Evolutionary conservation across 305 asterid genomes (phyloP).

Genomic region (Solanum hybrid): DNA sequence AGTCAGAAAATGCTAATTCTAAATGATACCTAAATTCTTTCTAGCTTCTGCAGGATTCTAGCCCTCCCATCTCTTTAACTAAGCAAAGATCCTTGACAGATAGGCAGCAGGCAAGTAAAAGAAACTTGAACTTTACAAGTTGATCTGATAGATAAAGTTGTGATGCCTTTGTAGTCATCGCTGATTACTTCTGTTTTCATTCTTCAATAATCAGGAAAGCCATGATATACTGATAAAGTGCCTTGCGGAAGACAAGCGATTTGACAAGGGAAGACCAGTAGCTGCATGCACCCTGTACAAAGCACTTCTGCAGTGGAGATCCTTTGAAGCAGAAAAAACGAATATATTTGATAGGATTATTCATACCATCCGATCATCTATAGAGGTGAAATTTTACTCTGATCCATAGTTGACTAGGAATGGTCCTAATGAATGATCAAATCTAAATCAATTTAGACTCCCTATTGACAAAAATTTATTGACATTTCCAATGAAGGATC

Average conservation of each 20-base stretch:
- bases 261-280: slow-evolving; percentile 66
- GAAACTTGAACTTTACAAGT: slow-evolving; percentile 14
- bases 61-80: slow-evolving; percentile 34
- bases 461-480: slow-evolving; percentile 3
- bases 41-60: slow-evolving; percentile 40
- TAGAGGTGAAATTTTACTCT: slow-evolving; percentile 49
- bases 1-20: slow-evolving; percentile 4
- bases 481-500: slow-evolving; percentile 31
- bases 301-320: slow-evolving; percentile 87
- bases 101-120: slow-evolving; percentile 67
- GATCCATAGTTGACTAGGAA: slow-evolving; percentile 2
- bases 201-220: slow-evolving; percentile 50
- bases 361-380: slow-evolving; percentile 76
- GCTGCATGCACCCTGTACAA: slow-evolving; percentile 80
- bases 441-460: neutral
- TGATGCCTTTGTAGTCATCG: slow-evolving; percentile 11
- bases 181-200: neutral
- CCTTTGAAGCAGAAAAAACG: slow-evolving; percentile 89
- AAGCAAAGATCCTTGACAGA: slow-evolving; percentile 91
- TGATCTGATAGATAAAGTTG: neutral
- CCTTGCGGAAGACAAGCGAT: slow-evolving; percentile 69
- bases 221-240: slow-evolving; percentile 72
- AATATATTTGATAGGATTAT: slow-evolving; percentile 75
- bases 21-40: slow-evolving; percentile 10
- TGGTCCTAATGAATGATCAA: neutral